Percentiles rank a stretch among this genome's conserved stretches.
These are phyloP conservation scores for Macrophomina phaseolina DNA, from an alignment of 2,329 filamentous ascomycete genomes.

Conservation along the genomic window DNA sequence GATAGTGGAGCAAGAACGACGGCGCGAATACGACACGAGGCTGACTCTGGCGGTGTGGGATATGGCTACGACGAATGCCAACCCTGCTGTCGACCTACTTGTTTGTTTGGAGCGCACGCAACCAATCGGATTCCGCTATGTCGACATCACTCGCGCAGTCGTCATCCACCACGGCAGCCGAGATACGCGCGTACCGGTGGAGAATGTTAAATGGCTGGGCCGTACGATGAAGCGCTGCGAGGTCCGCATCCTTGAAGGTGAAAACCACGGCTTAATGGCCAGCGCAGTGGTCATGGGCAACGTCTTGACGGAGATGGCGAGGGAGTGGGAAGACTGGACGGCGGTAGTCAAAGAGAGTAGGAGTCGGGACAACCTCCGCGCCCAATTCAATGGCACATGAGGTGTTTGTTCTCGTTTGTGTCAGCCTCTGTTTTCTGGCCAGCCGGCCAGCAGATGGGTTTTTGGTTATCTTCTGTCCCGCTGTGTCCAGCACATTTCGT, in stretches of 20 bases:
- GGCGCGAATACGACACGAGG: slow-evolving; percentile 78
- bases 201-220: slow-evolving; percentile 93
- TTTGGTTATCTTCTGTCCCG: not conserved
- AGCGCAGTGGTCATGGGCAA: slow-evolving; percentile 90
- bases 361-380: slow-evolving; percentile 24
- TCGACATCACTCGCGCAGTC: slow-evolving; percentile 89
- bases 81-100: slow-evolving; percentile 90
- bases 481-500: slow-evolving; percentile 22
- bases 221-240: slow-evolving; percentile 94
- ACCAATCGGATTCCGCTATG: slow-evolving; percentile 93
- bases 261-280: slow-evolving; percentile 96
- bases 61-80: slow-evolving; percentile 85
- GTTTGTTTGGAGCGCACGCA: slow-evolving; percentile 91
- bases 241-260: slow-evolving; percentile 85
- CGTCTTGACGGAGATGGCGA: slow-evolving; percentile 91
- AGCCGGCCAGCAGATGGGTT: not conserved
- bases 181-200: slow-evolving; percentile 89
- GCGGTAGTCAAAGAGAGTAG: slow-evolving; percentile 31
- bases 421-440: not conserved
- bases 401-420: not conserved
- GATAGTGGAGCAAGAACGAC: slow-evolving; percentile 72
- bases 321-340: slow-evolving; percentile 71
- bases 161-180: slow-evolving; percentile 93
- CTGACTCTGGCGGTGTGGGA: slow-evolving; percentile 96
- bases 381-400: slow-evolving; percentile 17